Base-by-base conservation (phyloP, 371 early-diverging fungal genomes). In the Syncephalastrum sp. region DNA sequence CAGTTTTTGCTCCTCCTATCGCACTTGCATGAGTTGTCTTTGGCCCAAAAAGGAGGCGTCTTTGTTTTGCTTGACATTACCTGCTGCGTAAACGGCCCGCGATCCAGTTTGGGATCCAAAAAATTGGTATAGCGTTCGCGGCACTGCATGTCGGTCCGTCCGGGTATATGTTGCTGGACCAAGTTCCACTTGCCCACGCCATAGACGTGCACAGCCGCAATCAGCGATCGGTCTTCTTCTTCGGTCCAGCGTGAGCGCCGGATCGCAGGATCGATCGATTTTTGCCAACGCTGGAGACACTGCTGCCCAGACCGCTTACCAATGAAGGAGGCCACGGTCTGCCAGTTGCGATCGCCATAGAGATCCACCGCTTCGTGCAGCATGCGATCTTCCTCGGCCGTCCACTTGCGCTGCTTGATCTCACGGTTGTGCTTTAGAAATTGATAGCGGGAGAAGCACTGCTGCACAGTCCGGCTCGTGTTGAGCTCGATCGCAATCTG, bases 101-200 rank as follows among this genome's bases (percentile, higher is more conserved):
- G 68, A 44, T 81, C 77, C 29, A 93, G 60, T 1, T 64, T 66
- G 4, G 93, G 92, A 42, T 83, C 75, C 24, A 92, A 59, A 1
- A 86, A 76, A 66, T 93, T 91, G 60, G 81, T 75, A 66, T 83
- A 95, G 50, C 96, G 77, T 65, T 95, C 95, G 27, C 96, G 82
- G 53, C 93, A 93, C 57, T 95, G 93, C 54, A 89, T 85, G 64
- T 94, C 94, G 3, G 92, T 94, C 46, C 94, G 74, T 17, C 89
- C 88, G 1, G 82, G 83, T 10, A 94, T 80, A 57, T 85, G 76
- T 44, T 80, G 74, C 49, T 85, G 84, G 17, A 95, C 69, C 57
- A 82, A 85, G 25, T 73, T 74, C 96, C 96, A 95, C 52, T 84
- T 83, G 8, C 86, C 84, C 4, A 71, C 73, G 10, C 93, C 94